phyloP scores from a whole-genome alignment of 805 yeast genomes.

The Spencermartinsiella europaea region DNA sequence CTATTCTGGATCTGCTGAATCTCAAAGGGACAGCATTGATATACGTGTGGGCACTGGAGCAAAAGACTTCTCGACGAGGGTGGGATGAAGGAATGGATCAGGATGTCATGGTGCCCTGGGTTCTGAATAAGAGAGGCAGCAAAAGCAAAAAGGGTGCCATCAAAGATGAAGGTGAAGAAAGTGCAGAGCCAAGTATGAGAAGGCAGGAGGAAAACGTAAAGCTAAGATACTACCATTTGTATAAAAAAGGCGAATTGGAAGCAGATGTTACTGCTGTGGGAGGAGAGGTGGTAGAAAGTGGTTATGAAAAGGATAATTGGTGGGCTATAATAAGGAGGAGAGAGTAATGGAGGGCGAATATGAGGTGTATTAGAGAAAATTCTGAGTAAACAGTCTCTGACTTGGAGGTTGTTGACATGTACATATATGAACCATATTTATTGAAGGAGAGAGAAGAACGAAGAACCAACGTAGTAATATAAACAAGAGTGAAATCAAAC shows the following conservation, averaged over 20 bases:
- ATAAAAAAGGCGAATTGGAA: conserved; percentile 75
- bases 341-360: too few species aligned
- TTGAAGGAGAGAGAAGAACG: too few species aligned
- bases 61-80: conserved; percentile 80
- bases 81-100: conserved; percentile 89
- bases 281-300: conserved; percentile 57
- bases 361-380: too few species aligned
- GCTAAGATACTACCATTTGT: conserved; percentile 84
- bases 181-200: too few species aligned
- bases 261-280: conserved; percentile 70
- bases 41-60: conserved; percentile 97
- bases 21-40: conserved; percentile 66
- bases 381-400: too few species aligned
- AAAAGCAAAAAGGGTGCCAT: conserved; percentile 21
- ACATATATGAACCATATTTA: too few species aligned
- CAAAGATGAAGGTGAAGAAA: conserved; percentile 20
- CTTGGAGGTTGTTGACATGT: too few species aligned
- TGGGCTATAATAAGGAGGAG: conserved; percentile 49
- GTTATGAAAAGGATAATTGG: conserved; percentile 96
- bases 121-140: conserved; percentile 49
- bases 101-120: conserved; percentile 97
- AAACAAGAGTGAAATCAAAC: too few species aligned
- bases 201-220: conserved; percentile 48
- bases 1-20: conserved; percentile 56
- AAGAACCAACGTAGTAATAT: too few species aligned